phyloP scores from a whole-genome alignment of 2,329 filamentous ascomycete genomes.

The Fusarium sp. region DNA sequence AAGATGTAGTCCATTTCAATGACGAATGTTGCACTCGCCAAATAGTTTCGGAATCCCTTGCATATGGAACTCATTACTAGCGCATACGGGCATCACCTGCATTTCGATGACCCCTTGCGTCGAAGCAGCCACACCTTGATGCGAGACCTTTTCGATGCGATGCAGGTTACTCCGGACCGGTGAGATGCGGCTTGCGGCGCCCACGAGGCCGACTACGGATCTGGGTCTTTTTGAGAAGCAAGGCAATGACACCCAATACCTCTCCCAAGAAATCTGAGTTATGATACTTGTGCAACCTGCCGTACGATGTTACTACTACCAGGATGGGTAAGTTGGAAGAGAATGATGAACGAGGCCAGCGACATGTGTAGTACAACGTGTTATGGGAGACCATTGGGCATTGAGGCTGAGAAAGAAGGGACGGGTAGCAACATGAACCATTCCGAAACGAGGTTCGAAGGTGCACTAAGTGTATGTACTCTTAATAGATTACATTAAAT shows the following conservation, averaged over 20 bases:
- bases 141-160: constrained; percentile 23
- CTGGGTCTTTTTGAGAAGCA: constrained; percentile 4
- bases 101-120: constrained; percentile 25
- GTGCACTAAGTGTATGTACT: constrained; percentile 8
- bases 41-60: constrained; percentile 33
- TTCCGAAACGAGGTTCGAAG: constrained; percentile 20
- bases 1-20: neutral
- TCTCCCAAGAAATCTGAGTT: constrained; percentile 19
- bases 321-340: constrained; percentile 5
- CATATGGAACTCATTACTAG: constrained; percentile 22
- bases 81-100: constrained; percentile 7
- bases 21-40: constrained; percentile 14
- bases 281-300: constrained; percentile 20
- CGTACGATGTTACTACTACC: constrained; percentile 18
- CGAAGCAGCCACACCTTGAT: constrained; percentile 26
- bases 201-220: constrained; percentile 2
- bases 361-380: constrained; percentile 21
- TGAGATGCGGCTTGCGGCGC: constrained; percentile 26
- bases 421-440: constrained; percentile 28
- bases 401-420: constrained; percentile 32
- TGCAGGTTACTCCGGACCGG: constrained; percentile 23
- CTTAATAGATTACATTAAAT: constrained; percentile 27
- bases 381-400: constrained; percentile 29
- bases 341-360: constrained; percentile 24
- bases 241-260: constrained; percentile 3